Evolutionary conservation across 352 stramenopile species (phyloP).

Genomic region (Pythium aristosporum): DNA sequence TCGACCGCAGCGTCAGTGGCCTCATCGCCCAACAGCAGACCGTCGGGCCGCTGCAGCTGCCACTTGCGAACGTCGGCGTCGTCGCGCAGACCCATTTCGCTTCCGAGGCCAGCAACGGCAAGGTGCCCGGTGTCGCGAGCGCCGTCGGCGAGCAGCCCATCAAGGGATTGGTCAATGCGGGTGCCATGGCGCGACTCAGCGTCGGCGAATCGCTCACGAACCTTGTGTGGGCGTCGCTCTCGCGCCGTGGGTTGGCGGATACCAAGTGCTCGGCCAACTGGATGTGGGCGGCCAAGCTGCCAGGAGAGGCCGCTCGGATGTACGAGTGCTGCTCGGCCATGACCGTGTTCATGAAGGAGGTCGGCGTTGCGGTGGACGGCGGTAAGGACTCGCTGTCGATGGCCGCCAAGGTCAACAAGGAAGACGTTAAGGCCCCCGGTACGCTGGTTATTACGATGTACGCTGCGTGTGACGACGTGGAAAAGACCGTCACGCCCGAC

Average conservation of each 20-base stretch:
- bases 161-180: slow-evolving; percentile 95
- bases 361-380: slow-evolving; percentile 97
- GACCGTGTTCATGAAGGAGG: slow-evolving; percentile 92
- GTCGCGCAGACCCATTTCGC: slow-evolving; percentile 96
- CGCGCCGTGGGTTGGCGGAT: slow-evolving; percentile 92
- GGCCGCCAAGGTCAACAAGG: slow-evolving; percentile 93
- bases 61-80: slow-evolving; percentile 96
- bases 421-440: slow-evolving; percentile 97
- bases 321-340: slow-evolving; percentile 98
- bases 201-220: slow-evolving; percentile 99
- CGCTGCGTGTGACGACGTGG: slow-evolving; percentile 95
- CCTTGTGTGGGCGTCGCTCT: slow-evolving; percentile 95
- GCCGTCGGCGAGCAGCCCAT: slow-evolving; percentile 97
- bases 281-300: slow-evolving; percentile 99
- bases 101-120: slow-evolving; percentile 55
- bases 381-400: slow-evolving; percentile 99
- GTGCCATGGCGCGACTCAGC: slow-evolving; percentile 95
- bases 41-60: slow-evolving; percentile 96
- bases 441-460: slow-evolving; percentile 98
- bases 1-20: slow-evolving; percentile 98
- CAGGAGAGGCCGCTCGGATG: slow-evolving; percentile 98
- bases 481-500: slow-evolving; percentile 97
- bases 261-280: slow-evolving; percentile 99
- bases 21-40: slow-evolving; percentile 99
- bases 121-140: slow-evolving; percentile 94